Conservation (phyloP, 345 rosid species). For the Excoecaria agallocha region DNA sequence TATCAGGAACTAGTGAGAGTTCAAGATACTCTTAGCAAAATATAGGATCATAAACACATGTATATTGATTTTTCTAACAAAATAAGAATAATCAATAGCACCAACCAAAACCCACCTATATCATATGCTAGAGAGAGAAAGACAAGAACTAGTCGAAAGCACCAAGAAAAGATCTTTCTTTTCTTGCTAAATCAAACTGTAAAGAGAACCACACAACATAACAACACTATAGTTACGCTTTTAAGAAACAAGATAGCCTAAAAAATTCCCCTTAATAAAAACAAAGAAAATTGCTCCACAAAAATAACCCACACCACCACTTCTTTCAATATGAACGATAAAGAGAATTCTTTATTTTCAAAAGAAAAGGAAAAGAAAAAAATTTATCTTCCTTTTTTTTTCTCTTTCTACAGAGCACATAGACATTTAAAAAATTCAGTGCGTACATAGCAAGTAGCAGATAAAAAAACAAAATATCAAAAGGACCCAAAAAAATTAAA, state of each 20-base stretch:
- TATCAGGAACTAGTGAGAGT: conserved; percentile 10
- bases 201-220: too few relatives aligned
- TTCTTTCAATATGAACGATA: conserved; percentile 7
- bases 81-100: conserved; percentile 22
- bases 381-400: not conserved
- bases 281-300: conserved; percentile 25
- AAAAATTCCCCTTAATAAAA: conserved; percentile 34
- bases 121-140: too few relatives aligned
- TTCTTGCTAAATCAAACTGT: too few relatives aligned
- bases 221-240: conserved; percentile 14
- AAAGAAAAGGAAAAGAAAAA: too few relatives aligned
- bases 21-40: conserved; percentile 15
- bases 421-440: too few relatives aligned
- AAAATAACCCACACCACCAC: conserved; percentile 29
- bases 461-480: too few relatives aligned
- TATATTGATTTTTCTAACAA: conserved; percentile 17
- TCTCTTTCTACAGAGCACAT: not conserved
- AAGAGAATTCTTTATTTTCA: not conserved
- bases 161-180: too few relatives aligned
- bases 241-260: conserved; percentile 48
- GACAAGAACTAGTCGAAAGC: too few relatives aligned
- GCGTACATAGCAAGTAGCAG: too few relatives aligned
- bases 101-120: too few relatives aligned
- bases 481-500: too few relatives aligned
- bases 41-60: conserved; percentile 5